phyloP scores from a whole-genome alignment of 352 stramenopile species.

The Elongisporangium anandrum region DNA sequence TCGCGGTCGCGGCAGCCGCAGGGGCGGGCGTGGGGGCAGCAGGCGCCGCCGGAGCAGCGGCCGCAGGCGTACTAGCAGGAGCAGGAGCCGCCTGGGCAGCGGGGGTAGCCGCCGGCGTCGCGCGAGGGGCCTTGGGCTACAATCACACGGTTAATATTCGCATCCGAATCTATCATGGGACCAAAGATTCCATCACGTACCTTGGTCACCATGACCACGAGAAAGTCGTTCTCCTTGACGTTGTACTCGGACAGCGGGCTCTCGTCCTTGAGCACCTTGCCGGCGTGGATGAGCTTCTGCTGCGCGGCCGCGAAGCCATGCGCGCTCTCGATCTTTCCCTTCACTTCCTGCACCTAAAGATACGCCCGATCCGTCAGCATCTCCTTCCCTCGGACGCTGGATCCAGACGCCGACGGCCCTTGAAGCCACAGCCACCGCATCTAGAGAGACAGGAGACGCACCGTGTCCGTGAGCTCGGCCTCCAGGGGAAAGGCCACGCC shows the following conservation, averaged over 20 bases:
- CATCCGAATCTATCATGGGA: neutral
- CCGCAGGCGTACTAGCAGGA: slow-evolving; percentile 17
- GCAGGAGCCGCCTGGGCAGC: slow-evolving; percentile 14
- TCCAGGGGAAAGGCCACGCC: slow-evolving; percentile 79
- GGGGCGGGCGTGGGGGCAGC: slow-evolving; percentile 17
- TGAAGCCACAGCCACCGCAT: neutral
- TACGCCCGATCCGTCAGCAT: neutral
- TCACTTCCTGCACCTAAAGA: slow-evolving; percentile 64
- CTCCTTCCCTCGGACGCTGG: slow-evolving; percentile 2
- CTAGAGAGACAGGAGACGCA: slow-evolving; percentile 14
- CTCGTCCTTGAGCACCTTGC: slow-evolving; percentile 88
- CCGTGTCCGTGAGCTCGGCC: slow-evolving; percentile 65
- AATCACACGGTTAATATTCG: neutral
- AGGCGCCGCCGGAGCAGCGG: slow-evolving; percentile 19
- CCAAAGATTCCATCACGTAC: slow-evolving; percentile 7
- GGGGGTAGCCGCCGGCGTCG: slow-evolving; percentile 27
- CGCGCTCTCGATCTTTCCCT: slow-evolving; percentile 73
- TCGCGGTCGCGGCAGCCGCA: slow-evolving; percentile 16
- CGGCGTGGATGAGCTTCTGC: slow-evolving; percentile 86
- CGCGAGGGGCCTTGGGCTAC: slow-evolving; percentile 56
- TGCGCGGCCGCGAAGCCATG: slow-evolving; percentile 67
- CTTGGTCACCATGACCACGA: slow-evolving; percentile 89
- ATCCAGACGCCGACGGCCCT: neutral
- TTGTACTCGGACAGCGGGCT: slow-evolving; percentile 76
- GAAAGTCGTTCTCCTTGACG: slow-evolving; percentile 86